A percentile compares a stretch with the other conserved stretches of the same genome.
Conservation (phyloP, 345 rosid genomes). For the Arabidopsis arenosa region DNA sequence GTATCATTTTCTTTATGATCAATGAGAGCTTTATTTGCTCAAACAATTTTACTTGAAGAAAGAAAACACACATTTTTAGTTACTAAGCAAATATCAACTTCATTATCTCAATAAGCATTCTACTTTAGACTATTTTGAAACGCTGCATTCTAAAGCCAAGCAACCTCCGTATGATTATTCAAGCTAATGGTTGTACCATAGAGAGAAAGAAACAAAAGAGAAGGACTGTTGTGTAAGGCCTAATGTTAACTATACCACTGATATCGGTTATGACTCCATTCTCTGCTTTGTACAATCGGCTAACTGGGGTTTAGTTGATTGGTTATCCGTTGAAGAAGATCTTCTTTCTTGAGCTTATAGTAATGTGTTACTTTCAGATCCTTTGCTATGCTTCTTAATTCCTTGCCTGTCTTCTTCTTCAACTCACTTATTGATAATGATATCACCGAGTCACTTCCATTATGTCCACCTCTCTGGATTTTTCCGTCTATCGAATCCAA, state of each 20-base stretch:
- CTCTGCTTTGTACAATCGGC: slow-evolving; percentile 41
- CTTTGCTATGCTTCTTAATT: slow-evolving; percentile 64
- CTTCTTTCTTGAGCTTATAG: slow-evolving; percentile 53
- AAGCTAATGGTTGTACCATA: slow-evolving; percentile 30
- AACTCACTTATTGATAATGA: slow-evolving; percentile 39
- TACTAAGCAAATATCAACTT: slow-evolving; percentile 26
- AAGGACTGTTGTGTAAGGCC: slow-evolving; percentile 30
- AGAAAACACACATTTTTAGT: background rate
- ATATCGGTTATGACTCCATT: slow-evolving; percentile 26
- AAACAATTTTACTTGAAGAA: background rate
- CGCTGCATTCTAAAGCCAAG: slow-evolving; percentile 28
- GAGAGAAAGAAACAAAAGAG: slow-evolving; percentile 30
- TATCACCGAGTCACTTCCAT: slow-evolving; percentile 35
- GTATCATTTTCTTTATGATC: slow-evolving; percentile 23
- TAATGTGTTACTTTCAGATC: slow-evolving; percentile 51
- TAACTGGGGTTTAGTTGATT: slow-evolving; percentile 37
- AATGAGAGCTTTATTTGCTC: slow-evolving; percentile 9
- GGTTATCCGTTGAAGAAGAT: slow-evolving; percentile 53
- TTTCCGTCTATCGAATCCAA: slow-evolving; percentile 25
- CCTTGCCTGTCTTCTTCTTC: slow-evolving; percentile 52
- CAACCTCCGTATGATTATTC: slow-evolving; percentile 13
- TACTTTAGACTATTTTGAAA: slow-evolving; percentile 13
- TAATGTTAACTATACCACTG: slow-evolving; percentile 46
- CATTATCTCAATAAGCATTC: slow-evolving; percentile 26
- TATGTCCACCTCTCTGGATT: slow-evolving; percentile 33